Evolutionary conservation across 2,329 filamentous ascomycete genomes (phyloP).

Genomic region (Hymenoscyphus infarciens): DNA sequence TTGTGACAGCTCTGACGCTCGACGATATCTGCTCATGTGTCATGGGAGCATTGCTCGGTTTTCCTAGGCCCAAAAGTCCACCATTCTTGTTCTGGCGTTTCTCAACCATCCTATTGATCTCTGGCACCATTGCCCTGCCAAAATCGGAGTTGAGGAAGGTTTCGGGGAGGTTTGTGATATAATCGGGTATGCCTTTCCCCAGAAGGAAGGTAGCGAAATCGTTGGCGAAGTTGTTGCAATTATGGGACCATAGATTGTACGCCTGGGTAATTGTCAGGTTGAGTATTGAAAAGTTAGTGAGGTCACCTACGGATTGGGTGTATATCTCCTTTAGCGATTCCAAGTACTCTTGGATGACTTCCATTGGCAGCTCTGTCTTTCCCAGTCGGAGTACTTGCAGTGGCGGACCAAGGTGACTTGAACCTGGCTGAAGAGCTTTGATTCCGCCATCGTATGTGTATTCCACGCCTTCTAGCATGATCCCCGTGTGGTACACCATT

Average conservation of each 20-base stretch:
- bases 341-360: slow-evolving; percentile 82
- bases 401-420: slow-evolving; percentile 81
- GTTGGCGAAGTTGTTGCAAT: slow-evolving; percentile 97
- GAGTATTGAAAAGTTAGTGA: background rate
- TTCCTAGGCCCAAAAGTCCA: slow-evolving; percentile 32
- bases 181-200: slow-evolving; percentile 80
- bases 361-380: slow-evolving; percentile 70
- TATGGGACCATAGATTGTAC: slow-evolving; percentile 86
- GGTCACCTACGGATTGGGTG: slow-evolving; percentile 61
- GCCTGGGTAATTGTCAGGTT: slow-evolving; percentile 46
- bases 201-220: slow-evolving; percentile 87
- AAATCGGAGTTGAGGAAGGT: slow-evolving; percentile 83
- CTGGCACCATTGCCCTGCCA: slow-evolving; percentile 81
- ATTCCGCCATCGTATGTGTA: slow-evolving; percentile 90
- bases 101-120: slow-evolving; percentile 63
- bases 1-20: slow-evolving; percentile 59
- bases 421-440: slow-evolving; percentile 73
- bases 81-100: slow-evolving; percentile 52
- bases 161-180: slow-evolving; percentile 81
- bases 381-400: slow-evolving; percentile 75
- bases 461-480: slow-evolving; percentile 80
- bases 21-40: slow-evolving; percentile 34
- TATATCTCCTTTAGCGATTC: slow-evolving; percentile 80
- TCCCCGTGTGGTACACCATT: slow-evolving; percentile 91
- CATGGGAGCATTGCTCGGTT: slow-evolving; percentile 17